Evolutionary conservation across 2,329 filamentous ascomycete genomes (phyloP), one percentile per base, ranked within the genome.

Genomic region (Hypoxylon sp.): DNA sequence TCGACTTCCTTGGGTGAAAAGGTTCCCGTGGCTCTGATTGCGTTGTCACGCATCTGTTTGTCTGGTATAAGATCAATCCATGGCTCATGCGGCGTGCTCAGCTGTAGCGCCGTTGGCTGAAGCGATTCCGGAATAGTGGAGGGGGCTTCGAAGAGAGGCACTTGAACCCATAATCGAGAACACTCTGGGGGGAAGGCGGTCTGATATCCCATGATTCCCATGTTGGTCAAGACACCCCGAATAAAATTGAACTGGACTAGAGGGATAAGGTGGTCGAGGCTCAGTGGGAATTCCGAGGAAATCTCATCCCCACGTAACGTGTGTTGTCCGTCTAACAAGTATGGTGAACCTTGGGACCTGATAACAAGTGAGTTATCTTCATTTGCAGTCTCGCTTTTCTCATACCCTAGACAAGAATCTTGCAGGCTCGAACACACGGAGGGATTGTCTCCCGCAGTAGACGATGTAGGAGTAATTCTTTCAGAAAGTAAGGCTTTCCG

Each of bases 191-290:
- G 42, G 20, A 57, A 49, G n/a, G 45, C 46, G 2, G 63, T 42
- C 29, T 66, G 49, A 3, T 19, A 48, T 6, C 62, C 59, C 3
- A 73, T 58, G 8, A 68, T 63, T 31, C 53, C 41, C 16, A 68
- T 63, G 44, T 73, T 73, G n/a, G 63, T 61, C 4, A 65, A 47
- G 6, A 69, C 61, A 2, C 68, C 71, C 25, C 71, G 67, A 19
- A 72, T 61, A 15, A 73, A 65, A 34, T 74, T 73, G 59, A 71
- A 72, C 21, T 72, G 68, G 7, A 73, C 59, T 6, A 73, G 50
- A 1, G 66, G 63, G 9, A 73, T 65, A 5, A 74, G 58, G 42
- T 70, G 67, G 21, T 69, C 64, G 12, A 56, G 15, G 20, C 50
- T 63, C 1, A 68, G 52, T 3, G 67, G 64, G 26, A 66, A 60